Base-by-base conservation (phyloP, 2,329 filamentous ascomycete genomes). In the Macrophomina pseudophaseolina region DNA sequence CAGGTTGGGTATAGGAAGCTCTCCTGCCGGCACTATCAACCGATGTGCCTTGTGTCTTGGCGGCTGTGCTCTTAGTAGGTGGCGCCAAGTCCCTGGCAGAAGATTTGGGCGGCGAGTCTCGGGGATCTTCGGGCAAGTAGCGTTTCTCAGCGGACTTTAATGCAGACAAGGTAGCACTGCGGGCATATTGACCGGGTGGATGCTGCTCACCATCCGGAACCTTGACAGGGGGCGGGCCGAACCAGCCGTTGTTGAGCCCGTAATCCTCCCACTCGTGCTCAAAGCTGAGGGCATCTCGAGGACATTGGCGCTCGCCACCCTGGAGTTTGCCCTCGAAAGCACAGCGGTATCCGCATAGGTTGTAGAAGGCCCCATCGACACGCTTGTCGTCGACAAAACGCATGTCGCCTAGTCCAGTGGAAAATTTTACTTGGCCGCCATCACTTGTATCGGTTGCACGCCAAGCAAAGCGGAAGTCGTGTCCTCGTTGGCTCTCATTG, bases 71-170 rank as follows among this genome's bases (percentile, higher is more conserved):
- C 12, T 18, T 60, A 16, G 6, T 18, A 4, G 44, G 49, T 23
- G 6, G 6, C 35, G 35, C 11, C 23, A 30, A 14, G 38, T n/a
- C 7, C 14, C 5, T 35, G 35, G 35, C 35, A 12, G 35, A 38
- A 12, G 35, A 12, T 38, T 35, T 68, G 65, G 23, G 54, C n/a
- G 56, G 28, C 46, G 8, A 18, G n/a, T 49, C 9, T 2, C 11
- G 33, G 12, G 12, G 11, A 48, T 23, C 68, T 68, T 68, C 70
- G n/a, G 68, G 69, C 2, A 71, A 14, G n/a, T 48, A 49, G 46
- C 42, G 58, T 16, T 42, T 14, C 42, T 49, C 30, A 28, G 11
- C n/a, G 1, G 58, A 4, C 16, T 62, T 49, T 2, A 23, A 9
- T 28, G 58, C 58, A 28, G 16, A 3, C n/a, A 38, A 14, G 2